A percentile compares a stretch with the other conserved stretches of the same genome.
phyloP scores from a whole-genome alignment of 805 yeast genomes.

The Myxozyma neglecta region DNA sequence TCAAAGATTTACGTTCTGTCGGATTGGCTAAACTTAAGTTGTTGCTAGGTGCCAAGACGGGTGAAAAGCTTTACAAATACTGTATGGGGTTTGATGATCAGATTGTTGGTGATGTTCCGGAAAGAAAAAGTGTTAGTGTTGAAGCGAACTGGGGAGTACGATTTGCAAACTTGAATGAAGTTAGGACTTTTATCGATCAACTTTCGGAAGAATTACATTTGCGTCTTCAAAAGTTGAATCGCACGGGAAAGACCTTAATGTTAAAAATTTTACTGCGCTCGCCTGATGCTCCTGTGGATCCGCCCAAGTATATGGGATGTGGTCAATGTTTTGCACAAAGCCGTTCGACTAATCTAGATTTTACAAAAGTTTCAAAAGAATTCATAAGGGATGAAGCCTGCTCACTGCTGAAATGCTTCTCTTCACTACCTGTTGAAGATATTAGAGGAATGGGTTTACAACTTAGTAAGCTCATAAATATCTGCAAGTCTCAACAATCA shows the following conservation, averaged over 20 bases:
- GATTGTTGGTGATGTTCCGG: slow-evolving; percentile 51
- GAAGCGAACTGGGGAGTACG: slow-evolving; percentile 92
- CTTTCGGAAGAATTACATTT: slow-evolving; percentile 59
- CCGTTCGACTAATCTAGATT: slow-evolving; percentile 59
- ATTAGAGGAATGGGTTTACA: slow-evolving; percentile 78
- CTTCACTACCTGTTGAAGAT: slow-evolving; percentile 59
- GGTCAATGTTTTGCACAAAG: slow-evolving; percentile 71
- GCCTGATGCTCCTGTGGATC: slow-evolving; percentile 65
- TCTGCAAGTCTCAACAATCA: background rate
- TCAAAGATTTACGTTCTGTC: slow-evolving; percentile 46
- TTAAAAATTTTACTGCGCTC: slow-evolving; percentile 67
- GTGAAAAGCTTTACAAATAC: slow-evolving; percentile 58
- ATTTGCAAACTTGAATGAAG: slow-evolving; percentile 59
- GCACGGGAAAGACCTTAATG: slow-evolving; percentile 58
- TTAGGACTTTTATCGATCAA: slow-evolving; percentile 60
- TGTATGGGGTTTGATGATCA: slow-evolving; percentile 69
- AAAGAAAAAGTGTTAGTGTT: slow-evolving; percentile 76
- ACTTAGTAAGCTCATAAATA: slow-evolving; percentile 50
- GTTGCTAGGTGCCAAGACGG: slow-evolving; percentile 69
- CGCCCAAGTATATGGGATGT: slow-evolving; percentile 81
- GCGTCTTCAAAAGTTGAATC: slow-evolving; percentile 51
- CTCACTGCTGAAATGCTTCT: slow-evolving; percentile 54
- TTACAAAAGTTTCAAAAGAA: slow-evolving; percentile 61
- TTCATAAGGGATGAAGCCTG: slow-evolving; percentile 60
- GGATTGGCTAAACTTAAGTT: slow-evolving; percentile 44